A percentile compares a stretch with the other conserved stretches of the same genome.
phyloP scores from a whole-genome alignment of 148 eudicot species.

The Rheum nobile region DNA sequence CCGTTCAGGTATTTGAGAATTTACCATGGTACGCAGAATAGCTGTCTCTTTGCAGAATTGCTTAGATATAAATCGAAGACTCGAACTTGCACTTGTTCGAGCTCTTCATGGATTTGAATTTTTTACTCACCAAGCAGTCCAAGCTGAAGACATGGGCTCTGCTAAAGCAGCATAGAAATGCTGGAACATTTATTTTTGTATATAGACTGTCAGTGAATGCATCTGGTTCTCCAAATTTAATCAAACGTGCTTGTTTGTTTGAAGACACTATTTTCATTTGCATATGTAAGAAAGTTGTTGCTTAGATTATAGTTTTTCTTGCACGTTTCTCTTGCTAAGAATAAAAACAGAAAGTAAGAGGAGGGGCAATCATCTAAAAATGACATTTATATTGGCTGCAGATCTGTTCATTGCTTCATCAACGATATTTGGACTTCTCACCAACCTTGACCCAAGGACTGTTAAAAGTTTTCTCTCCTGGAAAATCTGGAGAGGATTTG shows the following conservation, averaged over 20 bases:
- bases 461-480: constrained; percentile 64
- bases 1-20: constrained; percentile 59
- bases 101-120: not conserved
- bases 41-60: not conserved
- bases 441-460: constrained; percentile 74
- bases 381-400: constrained; percentile 15
- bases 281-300: not conserved
- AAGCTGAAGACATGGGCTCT: not conserved
- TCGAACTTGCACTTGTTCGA: not conserved
- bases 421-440: constrained; percentile 85
- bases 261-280: not conserved
- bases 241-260: not conserved
- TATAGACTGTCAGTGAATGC: not conserved
- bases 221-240: not conserved
- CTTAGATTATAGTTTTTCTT: not conserved
- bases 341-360: not conserved
- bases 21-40: not conserved
- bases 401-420: constrained; percentile 96
- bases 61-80: not conserved
- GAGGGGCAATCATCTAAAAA: not conserved
- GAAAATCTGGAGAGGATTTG: constrained; percentile 71
- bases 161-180: not conserved
- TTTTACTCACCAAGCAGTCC: not conserved
- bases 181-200: not conserved
- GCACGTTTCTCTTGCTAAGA: not conserved